Base-by-base conservation (phyloP, 2,329 filamentous ascomycete species). In the Domatiomyces catenatus region DNA sequence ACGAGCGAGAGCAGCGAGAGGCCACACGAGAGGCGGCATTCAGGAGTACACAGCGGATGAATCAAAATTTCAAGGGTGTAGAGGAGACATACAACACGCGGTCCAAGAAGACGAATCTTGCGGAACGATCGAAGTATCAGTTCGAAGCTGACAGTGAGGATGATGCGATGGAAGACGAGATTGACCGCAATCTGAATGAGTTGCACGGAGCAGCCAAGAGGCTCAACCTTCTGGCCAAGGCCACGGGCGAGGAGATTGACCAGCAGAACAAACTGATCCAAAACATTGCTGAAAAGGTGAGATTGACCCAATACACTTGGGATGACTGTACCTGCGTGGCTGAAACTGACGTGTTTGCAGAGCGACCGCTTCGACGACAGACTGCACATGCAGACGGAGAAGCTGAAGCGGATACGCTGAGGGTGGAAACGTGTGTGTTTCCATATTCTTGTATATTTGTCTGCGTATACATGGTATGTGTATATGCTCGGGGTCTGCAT, bases 261-360 rank as follows among this genome's bases (percentile, higher is more conserved):
- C 70, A 76, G 52, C 85, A 93, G 70, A 93, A 93, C 67, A 75
- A 76, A 60, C 75, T 81, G 61, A 83, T 94, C 61, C 81, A 84
- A 55, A 76, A 81, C 52, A 86, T 95, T 62, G 84, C 77, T 57
- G 71, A 71, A 58, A 93, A 93, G 83, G 84, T 84, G 68, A 53
- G 50, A 17, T 47, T 19, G 3, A 15, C 17, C 42, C 5, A 5
- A 8, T 19, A 15, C 22, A 24, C 22, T 24, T 24, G 22, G 6
- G 6, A n/a, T n/a, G n/a, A n/a, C n/a, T n/a, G n/a, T n/a, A 24
- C 17, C 28, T 32, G 10, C 17, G 3, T 17, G 45, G 12, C 42
- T 46, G 12, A 28, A 15, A 49, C 53, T 57, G 43, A 57, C 48
- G 19, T 19, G 5, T 8, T 36, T n/a, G 18, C 54, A 59, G 58